phyloP scores from a whole-genome alignment of 345 rosid genomes.

The Citrus australasica region DNA sequence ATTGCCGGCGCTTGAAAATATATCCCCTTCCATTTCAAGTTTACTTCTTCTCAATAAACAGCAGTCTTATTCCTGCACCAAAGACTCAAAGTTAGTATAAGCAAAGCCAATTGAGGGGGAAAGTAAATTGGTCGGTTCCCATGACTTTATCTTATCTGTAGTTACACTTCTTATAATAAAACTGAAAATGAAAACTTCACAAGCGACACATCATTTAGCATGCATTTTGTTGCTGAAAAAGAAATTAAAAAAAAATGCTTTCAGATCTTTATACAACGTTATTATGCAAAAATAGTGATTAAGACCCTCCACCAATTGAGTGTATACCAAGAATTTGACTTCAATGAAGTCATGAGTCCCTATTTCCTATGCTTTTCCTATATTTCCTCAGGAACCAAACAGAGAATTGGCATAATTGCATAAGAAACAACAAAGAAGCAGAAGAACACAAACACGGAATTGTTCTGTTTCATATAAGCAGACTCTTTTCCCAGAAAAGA shows the following conservation, averaged over 20 bases:
- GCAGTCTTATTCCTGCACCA: conserved; percentile 6
- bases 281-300: background rate
- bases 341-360: background rate
- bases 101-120: background rate
- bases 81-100: background rate
- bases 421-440: background rate
- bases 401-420: background rate
- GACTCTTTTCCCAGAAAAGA: background rate
- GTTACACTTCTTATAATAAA: background rate
- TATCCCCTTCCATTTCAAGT: conserved; percentile 69
- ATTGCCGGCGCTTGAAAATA: conserved; percentile 53
- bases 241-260: background rate
- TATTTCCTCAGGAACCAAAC: conserved; percentile 25
- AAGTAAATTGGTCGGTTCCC: background rate
- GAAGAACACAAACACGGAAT: background rate
- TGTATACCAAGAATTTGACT: background rate
- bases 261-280: background rate
- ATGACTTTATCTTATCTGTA: background rate
- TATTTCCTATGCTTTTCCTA: background rate
- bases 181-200: background rate
- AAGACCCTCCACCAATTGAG: background rate
- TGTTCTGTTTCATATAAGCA: background rate
- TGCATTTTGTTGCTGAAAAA: background rate
- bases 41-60: background rate
- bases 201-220: background rate